phyloP scores from a whole-genome alignment of 129 eudicot genomes.

The Kitagawia praeruptora region DNA sequence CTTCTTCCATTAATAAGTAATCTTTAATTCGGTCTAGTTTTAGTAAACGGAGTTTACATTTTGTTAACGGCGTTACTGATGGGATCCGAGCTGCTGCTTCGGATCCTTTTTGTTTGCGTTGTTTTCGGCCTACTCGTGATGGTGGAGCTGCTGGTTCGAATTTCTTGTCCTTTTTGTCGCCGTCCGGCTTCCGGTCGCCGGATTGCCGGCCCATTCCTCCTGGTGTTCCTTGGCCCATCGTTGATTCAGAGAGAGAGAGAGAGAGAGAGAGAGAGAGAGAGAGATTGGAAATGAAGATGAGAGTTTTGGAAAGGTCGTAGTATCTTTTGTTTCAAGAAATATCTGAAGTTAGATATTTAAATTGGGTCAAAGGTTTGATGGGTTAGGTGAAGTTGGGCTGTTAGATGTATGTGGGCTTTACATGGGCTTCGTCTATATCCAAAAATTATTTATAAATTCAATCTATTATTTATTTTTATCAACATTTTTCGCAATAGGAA shows the following conservation, averaged over 20 bases:
- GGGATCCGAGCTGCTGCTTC: conserved; percentile 75
- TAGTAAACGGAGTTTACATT: conserved; percentile 60
- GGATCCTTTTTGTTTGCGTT: conserved; percentile 25
- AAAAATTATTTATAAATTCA: too few relatives aligned
- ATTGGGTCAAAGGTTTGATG: background rate
- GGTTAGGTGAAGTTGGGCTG: background rate
- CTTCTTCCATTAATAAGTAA: conserved; percentile 82
- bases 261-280: background rate
- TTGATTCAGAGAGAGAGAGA: background rate
- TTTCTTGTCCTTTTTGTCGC: conserved; percentile 80
- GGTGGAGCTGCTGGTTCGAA: conserved; percentile 32
- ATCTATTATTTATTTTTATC: too few relatives aligned
- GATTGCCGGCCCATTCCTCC: conserved; percentile 37
- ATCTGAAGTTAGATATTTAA: background rate
- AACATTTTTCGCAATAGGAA: too few relatives aligned
- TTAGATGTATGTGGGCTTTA: background rate
- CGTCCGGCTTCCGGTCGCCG: conserved; percentile 64
- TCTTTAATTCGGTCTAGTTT: conserved; percentile 85
- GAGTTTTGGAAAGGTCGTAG: background rate
- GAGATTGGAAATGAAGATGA: background rate
- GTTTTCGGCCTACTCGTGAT: conserved; percentile 2
- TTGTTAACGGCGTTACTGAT: conserved; percentile 65
- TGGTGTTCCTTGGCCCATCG: conserved; percentile 83
- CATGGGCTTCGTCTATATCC: background rate
- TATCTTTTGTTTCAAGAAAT: conserved; percentile 6